These are phyloP conservation scores for Schwanniomyces yamadae DNA, from an alignment of 805 yeast species.

Conservation along the genomic window DNA sequence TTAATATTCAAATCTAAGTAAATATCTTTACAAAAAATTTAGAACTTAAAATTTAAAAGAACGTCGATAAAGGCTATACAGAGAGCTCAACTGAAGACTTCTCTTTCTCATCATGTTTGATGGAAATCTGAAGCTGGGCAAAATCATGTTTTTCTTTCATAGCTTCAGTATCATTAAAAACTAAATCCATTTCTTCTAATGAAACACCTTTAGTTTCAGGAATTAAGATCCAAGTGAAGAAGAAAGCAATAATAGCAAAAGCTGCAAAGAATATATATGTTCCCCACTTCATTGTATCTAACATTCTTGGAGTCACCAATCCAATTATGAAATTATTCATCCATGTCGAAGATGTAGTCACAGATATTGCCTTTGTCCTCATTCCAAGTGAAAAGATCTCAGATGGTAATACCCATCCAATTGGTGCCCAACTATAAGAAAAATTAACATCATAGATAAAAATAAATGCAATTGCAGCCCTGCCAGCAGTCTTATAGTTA, in stretches of 20 bases:
- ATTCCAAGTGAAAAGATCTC: conserved; percentile 37
- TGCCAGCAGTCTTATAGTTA: conserved; percentile 17
- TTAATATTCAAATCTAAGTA: too few species aligned
- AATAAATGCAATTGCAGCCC: conserved; percentile 37
- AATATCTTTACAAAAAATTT: too few species aligned
- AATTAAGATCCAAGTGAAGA: conserved; percentile 36
- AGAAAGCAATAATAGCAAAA: conserved; percentile 49
- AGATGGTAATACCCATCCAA: conserved; percentile 38
- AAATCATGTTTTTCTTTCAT: conserved; percentile 4
- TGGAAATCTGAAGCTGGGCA: neutral
- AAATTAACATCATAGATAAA: conserved; percentile 29
- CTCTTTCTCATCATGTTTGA: neutral
- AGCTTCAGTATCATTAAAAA: conserved; percentile 15
- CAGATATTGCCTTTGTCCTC: conserved; percentile 34
- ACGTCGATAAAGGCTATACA: neutral
- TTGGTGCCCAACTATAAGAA: conserved; percentile 39
- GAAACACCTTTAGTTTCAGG: conserved; percentile 78
- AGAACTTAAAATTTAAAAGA: too few species aligned
- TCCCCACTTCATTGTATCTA: conserved; percentile 26
- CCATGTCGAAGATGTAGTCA: conserved; percentile 38
- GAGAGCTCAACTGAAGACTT: neutral
- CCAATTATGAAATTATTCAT: conserved; percentile 36
- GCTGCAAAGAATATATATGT: conserved; percentile 39
- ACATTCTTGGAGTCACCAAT: conserved; percentile 34
- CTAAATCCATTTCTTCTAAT: conserved; percentile 65